Conservation (phyloP, 331 rosid species). For the Cydonia oblonga region DNA sequence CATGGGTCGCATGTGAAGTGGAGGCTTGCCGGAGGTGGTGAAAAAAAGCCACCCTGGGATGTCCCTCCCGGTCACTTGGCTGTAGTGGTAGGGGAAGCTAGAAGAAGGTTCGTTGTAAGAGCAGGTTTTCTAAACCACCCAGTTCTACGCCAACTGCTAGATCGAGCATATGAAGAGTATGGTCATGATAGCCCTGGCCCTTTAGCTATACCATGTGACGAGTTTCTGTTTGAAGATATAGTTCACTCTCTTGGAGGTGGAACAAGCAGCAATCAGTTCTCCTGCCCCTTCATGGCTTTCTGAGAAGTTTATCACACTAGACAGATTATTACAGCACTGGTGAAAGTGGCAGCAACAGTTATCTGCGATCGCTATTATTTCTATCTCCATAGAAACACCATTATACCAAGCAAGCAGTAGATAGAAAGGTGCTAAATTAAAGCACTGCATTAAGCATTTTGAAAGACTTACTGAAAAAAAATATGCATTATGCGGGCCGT, state of each 20-base stretch:
- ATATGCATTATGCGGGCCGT: neutral
- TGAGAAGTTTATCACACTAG: neutral
- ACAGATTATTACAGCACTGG: neutral
- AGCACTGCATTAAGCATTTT: neutral
- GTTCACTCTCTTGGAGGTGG: constrained; percentile 22
- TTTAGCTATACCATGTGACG: constrained; percentile 51
- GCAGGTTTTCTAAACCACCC: constrained; percentile 51
- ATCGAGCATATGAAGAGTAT: constrained; percentile 41
- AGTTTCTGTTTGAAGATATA: constrained; percentile 38
- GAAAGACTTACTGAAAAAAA: neutral
- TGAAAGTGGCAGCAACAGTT: neutral
- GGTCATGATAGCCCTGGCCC: constrained; percentile 38
- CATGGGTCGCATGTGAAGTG: constrained; percentile 33
- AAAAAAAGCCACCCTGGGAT: constrained; percentile 27
- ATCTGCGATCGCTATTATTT: neutral
- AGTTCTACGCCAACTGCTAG: constrained; percentile 33
- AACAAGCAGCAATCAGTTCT: neutral
- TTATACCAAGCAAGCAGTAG: neutral
- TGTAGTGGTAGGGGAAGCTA: constrained; percentile 41
- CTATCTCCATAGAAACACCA: neutral
- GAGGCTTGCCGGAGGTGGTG: constrained; percentile 18
- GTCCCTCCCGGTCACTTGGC: constrained; percentile 63
- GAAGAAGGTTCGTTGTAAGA: constrained; percentile 40
- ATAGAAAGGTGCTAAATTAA: neutral
- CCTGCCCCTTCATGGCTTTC: constrained; percentile 4